Evolutionary conservation across 768 basidiomycete species (phyloP).

Genomic region (Amanita phalloides): DNA sequence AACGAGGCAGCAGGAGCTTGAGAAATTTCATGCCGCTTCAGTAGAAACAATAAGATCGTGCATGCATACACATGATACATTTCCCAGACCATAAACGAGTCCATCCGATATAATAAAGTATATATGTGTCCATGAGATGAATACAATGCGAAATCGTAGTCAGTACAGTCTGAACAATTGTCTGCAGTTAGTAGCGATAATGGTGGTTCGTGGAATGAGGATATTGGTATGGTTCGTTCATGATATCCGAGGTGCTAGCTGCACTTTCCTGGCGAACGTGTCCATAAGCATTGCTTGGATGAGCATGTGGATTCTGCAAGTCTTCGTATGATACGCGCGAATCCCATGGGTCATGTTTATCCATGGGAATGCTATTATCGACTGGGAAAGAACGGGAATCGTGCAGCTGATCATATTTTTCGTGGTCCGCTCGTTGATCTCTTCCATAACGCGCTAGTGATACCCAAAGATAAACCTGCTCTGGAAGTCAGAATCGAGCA

Average conservation of each 20-base stretch:
- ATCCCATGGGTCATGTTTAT: conserved; percentile 59
- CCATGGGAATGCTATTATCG: conserved; percentile 44
- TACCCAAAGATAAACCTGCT: conserved; percentile 38
- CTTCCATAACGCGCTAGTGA: conserved; percentile 50
- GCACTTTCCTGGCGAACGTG: conserved; percentile 47
- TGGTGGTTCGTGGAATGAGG: conserved; percentile 29
- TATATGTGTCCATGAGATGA: neutral
- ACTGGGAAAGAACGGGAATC: conserved; percentile 42
- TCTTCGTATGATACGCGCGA: conserved; percentile 39
- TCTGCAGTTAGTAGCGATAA: conserved; percentile 17
- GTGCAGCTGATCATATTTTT: conserved; percentile 66
- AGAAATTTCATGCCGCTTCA: neutral
- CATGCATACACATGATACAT: neutral
- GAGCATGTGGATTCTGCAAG: conserved; percentile 12
- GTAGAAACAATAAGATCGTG: neutral
- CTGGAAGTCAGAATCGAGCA: neutral
- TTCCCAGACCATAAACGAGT: neutral
- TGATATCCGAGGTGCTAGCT: conserved; percentile 43
- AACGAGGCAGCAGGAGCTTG: neutral
- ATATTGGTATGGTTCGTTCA: conserved; percentile 36
- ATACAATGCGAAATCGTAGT: neutral
- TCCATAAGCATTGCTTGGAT: conserved; percentile 22
- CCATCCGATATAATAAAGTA: neutral
- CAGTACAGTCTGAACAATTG: neutral
- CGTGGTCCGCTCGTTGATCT: conserved; percentile 71